Base-by-base conservation (phyloP, 1,139 yeast genomes). In the Nakaseomyces delphensis region DNA sequence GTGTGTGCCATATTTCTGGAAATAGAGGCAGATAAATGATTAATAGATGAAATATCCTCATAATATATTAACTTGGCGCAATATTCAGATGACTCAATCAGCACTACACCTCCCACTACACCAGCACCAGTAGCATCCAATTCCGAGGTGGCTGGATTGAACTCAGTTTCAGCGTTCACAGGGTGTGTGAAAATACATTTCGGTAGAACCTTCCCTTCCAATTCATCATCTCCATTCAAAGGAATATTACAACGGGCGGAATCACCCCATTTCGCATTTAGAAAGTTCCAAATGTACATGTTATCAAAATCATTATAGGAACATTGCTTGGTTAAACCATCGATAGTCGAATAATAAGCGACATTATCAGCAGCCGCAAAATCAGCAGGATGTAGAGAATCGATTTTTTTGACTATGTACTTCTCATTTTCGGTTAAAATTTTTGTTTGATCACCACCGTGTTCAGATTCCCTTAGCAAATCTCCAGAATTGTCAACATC, bases 251-350 rank as follows among this genome's bases (percentile, higher is more conserved):
- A 52, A 14, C 81, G 75, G 28, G 76, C 67, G 0, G 93, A 86
- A 3, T 73, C 65, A 20, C 68, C 61, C 47, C 80, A 83, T 8
- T 75, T 70, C 0, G 86, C 74, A 43, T 33, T 33, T n/a, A 70
- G 67, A 56, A 80, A 83, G 43, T 76, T 69, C 91, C 95, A 87
- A 4, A 82, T 81, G 54, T 75, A 73, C 27, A 82, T 69, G 33
- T 76, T 66, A 11, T 69, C 63, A 21, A 65, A 67, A 16, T 77
- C 70, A 3, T 77, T 66, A 21, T 33, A 33, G 4, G 37, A 33
- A 15, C 28, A 33, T 11, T 33, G 37, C 18, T 33, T 33, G 16
- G 25, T 20, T 21, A 33, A 11, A 33, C 37, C 14, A 33, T 33
- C 37, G 16, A 33, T 33, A n/a, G 37, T 33, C 4, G 37, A 20